Evolutionary conservation across 345 rosid species (phyloP), one percentile per base, ranked within the genome.

Genomic region (Salix purpurea): DNA sequence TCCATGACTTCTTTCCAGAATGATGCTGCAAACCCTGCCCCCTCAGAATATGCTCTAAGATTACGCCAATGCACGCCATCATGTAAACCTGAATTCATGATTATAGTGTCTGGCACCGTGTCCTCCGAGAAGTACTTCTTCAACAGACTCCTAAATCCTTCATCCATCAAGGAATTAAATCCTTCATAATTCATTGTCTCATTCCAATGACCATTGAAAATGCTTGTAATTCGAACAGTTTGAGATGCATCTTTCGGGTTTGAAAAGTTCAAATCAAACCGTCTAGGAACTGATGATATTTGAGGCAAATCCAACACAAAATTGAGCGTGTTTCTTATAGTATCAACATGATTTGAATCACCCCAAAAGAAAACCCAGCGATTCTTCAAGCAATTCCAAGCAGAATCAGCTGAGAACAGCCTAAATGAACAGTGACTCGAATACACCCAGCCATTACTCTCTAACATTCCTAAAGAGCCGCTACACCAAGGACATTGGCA

Each of bases 331-430:
- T 92, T 96, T 75, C 98, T 84, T 11, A 96, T 92, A 0, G 98
- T 89, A 74, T 96, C 99, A 0, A 96, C 99, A 23, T 96, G 98
- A 82, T 96, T 96, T 0, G 98, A 93, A 78, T 96, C 99, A 2
- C 99, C 99, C 98, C 97, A 92, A 78, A 93, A 96, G 96, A 96
- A 96, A 73, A 96, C 84, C 99, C 98, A 96, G 58, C 92, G 74
- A 78, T 65, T 72, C 72, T 89, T 87, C 81, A 96, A 82, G 67
- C 99, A 96, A 75, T 86, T 83, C 99, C 97, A 96, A 26, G 94
- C 98, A 4, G 88, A 40, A 70, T 81, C 90, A 3, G 83, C 85
- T 0, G 87, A 39, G 77, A 89, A 93, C 36, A 93, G 68, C 85
- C 80, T 85, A 46, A 88, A 96, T 2, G 96, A 92, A 76, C 99